Evolutionary conservation across 441 rosid species (phyloP).

Genomic region (Melastoma candidum): DNA sequence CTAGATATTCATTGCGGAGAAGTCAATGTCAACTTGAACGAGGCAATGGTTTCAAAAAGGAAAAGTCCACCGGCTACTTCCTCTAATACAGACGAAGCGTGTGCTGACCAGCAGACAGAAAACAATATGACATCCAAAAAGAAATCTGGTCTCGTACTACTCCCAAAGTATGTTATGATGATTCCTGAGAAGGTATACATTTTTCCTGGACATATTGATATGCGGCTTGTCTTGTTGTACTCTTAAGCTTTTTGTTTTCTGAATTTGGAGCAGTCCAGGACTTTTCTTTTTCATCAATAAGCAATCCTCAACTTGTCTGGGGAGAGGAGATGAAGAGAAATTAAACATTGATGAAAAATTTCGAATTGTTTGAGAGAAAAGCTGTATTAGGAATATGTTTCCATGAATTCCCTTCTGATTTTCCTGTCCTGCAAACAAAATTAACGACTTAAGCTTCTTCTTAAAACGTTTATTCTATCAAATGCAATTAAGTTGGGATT

Average conservation of each 20-base stretch:
- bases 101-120: constrained; percentile 25
- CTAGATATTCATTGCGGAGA: constrained; percentile 69
- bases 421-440: too few relatives aligned
- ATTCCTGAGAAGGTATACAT: constrained; percentile 87
- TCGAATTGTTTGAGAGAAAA: too few relatives aligned
- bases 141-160: constrained; percentile 33
- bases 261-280: not conserved
- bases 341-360: too few relatives aligned
- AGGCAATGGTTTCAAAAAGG: constrained; percentile 56
- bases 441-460: too few relatives aligned
- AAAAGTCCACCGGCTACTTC: constrained; percentile 36
- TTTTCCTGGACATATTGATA: constrained; percentile 7
- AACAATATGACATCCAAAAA: constrained; percentile 36
- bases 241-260: constrained; percentile 4
- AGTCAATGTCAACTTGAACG: constrained; percentile 58
- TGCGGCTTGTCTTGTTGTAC: constrained; percentile 3
- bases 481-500: too few relatives aligned
- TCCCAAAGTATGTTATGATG: constrained; percentile 49
- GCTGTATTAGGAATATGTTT: too few relatives aligned
- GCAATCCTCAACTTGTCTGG: too few relatives aligned
- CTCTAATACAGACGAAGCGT: constrained; percentile 24
- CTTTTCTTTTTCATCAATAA: too few relatives aligned
- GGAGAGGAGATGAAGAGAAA: too few relatives aligned
- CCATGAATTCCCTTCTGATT: too few relatives aligned
- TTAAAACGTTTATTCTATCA: too few relatives aligned